Evolutionary conservation across 805 yeast genomes (phyloP).

Genomic region (Yarrowia sp.): DNA sequence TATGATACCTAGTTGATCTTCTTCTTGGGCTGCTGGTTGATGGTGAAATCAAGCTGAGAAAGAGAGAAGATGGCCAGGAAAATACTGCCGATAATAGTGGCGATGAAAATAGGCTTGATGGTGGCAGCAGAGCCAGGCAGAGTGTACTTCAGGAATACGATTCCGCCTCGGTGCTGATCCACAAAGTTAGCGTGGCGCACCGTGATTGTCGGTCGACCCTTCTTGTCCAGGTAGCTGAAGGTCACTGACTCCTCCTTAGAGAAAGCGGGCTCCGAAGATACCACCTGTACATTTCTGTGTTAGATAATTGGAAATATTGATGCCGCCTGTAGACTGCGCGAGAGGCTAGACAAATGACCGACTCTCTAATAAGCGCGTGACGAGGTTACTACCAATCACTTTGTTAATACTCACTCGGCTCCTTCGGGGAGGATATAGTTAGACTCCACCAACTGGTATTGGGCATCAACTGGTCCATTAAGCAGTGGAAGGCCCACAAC

Average conservation of each 20-base stretch:
- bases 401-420: slow-evolving; percentile 42
- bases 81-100: slow-evolving; percentile 61
- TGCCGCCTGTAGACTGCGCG: no score
- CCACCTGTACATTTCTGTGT: slow-evolving; percentile 20
- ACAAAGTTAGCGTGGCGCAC: slow-evolving; percentile 59
- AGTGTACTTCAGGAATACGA: slow-evolving; percentile 60
- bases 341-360: no score
- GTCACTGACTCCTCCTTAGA: slow-evolving; percentile 36
- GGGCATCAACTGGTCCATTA: slow-evolving; percentile 66
- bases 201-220: slow-evolving; percentile 75
- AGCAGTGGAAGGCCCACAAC: slow-evolving; percentile 67
- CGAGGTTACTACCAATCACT: no score
- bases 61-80: slow-evolving; percentile 53
- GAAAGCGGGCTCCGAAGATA: slow-evolving; percentile 48
- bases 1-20: not conserved
- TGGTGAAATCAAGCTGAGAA: slow-evolving; percentile 47
- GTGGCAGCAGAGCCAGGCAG: slow-evolving; percentile 54
- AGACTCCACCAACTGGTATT: slow-evolving; percentile 60
- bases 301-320: not conserved
- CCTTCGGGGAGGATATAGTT: slow-evolving; percentile 84
- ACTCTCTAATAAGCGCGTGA: no score
- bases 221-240: slow-evolving; percentile 57
- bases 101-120: slow-evolving; percentile 64
- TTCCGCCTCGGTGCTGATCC: slow-evolving; percentile 61
- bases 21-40: slow-evolving; percentile 30